Evolutionary conservation across 805 yeast genomes (phyloP).

Genomic region (Candida dajiaensis): DNA sequence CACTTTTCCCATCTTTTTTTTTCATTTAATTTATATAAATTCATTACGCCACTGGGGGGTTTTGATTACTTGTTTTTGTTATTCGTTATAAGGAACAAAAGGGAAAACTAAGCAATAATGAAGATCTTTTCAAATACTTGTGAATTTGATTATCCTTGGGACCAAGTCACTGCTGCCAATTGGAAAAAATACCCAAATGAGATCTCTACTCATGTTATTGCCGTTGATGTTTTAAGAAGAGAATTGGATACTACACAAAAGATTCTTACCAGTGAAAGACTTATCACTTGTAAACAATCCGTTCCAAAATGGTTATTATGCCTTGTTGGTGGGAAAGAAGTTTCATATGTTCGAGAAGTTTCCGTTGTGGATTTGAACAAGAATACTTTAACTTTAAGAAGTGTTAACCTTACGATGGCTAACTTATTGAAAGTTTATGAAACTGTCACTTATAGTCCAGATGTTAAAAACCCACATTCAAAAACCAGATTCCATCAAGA

Average conservation of each 20-base stretch:
- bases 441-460: conserved; percentile 78
- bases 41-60: not conserved
- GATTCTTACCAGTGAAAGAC: conserved; percentile 70
- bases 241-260: conserved; percentile 50
- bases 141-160: conserved; percentile 83
- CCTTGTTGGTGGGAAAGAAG: conserved; percentile 66
- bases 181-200: conserved; percentile 98
- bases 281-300: conserved; percentile 82
- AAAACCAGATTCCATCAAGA: conserved; percentile 69
- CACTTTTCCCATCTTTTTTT: not conserved
- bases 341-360: conserved; percentile 82
- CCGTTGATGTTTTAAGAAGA: conserved; percentile 82
- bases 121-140: conserved; percentile 70
- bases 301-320: conserved; percentile 77
- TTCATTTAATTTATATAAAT: too few species aligned
- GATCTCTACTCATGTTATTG: conserved; percentile 83
- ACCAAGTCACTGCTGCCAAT: conserved; percentile 89
- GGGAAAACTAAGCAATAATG: conserved; percentile 40
- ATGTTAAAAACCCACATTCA: conserved; percentile 39
- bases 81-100: too few species aligned
- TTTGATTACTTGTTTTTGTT: not conserved
- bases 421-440: conserved; percentile 76
- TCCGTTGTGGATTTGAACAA: conserved; percentile 70
- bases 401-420: conserved; percentile 81
- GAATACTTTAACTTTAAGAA: conserved; percentile 67